Conservation (phyloP, 768 basidiomycete genomes). For the Suillus paluster region DNA sequence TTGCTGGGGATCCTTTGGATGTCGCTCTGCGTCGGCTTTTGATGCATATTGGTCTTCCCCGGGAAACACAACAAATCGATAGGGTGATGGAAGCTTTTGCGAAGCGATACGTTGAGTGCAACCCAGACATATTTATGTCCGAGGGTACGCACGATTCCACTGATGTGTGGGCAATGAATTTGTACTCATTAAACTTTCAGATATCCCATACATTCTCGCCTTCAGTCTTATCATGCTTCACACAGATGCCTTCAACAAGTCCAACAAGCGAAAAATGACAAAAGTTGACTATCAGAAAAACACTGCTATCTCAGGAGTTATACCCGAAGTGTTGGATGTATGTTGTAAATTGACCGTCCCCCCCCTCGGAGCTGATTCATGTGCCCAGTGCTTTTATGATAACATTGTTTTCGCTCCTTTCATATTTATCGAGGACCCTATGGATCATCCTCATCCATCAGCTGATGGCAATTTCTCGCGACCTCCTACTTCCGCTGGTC, state of each 20-base stretch:
- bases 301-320: slow-evolving; percentile 83
- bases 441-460: slow-evolving; percentile 57
- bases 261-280: slow-evolving; percentile 97
- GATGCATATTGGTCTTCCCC: slow-evolving; percentile 89
- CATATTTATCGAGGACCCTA: slow-evolving; percentile 92
- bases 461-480: slow-evolving; percentile 46
- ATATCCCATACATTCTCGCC: slow-evolving; percentile 93
- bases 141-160: slow-evolving; percentile 55
- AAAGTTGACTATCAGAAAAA: slow-evolving; percentile 95
- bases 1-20: slow-evolving; percentile 82
- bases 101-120: slow-evolving; percentile 78
- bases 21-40: slow-evolving; percentile 88
- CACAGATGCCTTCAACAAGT: slow-evolving; percentile 97
- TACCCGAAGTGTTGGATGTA: slow-evolving; percentile 86
- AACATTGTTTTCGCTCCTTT: slow-evolving; percentile 97
- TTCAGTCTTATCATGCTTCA: slow-evolving; percentile 99
- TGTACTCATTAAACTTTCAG: slow-evolving; percentile 42
- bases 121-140: slow-evolving; percentile 77
- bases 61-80: slow-evolving; percentile 98
- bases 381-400: slow-evolving; percentile 85
- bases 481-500: slow-evolving; percentile 41
- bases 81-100: slow-evolving; percentile 97
- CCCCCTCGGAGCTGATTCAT: slow-evolving; percentile 4
- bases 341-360: slow-evolving; percentile 27
- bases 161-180: not conserved